Evolutionary conservation across 2,329 filamentous ascomycete genomes (phyloP), one percentile per base, ranked within the genome.

Genomic region (Epichloe hybrida): DNA sequence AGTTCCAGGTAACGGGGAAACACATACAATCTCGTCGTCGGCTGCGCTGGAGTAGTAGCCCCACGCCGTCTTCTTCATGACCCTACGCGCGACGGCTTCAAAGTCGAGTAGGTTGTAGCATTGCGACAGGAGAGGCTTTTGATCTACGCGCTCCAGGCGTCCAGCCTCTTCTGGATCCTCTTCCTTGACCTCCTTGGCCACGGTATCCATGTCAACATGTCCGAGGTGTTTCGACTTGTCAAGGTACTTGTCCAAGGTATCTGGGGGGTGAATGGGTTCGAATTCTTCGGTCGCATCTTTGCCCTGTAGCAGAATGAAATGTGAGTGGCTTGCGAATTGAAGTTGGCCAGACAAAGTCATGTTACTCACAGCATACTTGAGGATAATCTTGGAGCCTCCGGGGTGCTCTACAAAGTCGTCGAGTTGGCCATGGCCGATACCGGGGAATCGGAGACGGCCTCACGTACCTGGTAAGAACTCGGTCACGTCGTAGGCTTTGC

Each of bases 61-160:
- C 93, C 93, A 98, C 0, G 91, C 91, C 1, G 84, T 85, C 72
- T 86, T 94, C 78, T 95, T 96, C 91, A 97, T 96, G 51, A 94
- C 81, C 39, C 81, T 75, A 60, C 84, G 82, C 5, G 93, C 93
- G 37, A 97, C 91, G 3, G 88, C 82, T 74, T 98, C 93, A 66
- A 98, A 98, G 70, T 98, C 93, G 71, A 93, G 80, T 54, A 96
- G 70, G 65, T 96, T 96, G 69, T 90, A 95, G 73, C 89, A 95
- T 65, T 94, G 86, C 57, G 86, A 83, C 53, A 96, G 72, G 45
- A 82, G 72, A 0, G 90, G 90, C 81, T 89, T 94, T 53, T 76
- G 72, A 58, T 77, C 73, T 52, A 89, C 79, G 51, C 87, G 81
- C 64, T 90, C 77, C 68, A 85, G 82, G 51, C 91, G 78, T 52